Evolutionary conservation across 805 yeast species (phyloP).

Genomic region (Lipomyces chichibuensis): DNA sequence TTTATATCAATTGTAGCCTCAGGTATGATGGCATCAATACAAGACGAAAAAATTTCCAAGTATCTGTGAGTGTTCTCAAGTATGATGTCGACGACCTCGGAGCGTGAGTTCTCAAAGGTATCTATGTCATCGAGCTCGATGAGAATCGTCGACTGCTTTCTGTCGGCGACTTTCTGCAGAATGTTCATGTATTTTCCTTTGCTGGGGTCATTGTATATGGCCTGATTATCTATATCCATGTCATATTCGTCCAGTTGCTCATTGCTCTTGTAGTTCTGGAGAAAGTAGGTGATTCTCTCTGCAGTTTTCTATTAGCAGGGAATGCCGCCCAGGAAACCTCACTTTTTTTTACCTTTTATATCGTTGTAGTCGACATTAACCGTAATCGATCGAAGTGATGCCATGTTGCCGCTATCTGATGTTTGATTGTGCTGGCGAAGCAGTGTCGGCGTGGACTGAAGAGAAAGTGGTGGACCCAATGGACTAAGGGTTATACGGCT

Average conservation of each 20-base stretch:
- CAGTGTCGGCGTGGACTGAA: neutral
- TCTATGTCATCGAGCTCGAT: constrained; percentile 86
- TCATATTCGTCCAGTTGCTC: constrained; percentile 37
- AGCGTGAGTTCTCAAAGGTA: constrained; percentile 56
- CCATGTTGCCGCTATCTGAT: constrained; percentile 44
- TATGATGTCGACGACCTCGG: constrained; percentile 59
- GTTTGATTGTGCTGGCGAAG: neutral
- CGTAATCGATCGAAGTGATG: constrained; percentile 56
- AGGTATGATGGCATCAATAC: constrained; percentile 83
- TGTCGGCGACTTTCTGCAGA: constrained; percentile 79
- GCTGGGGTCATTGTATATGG: constrained; percentile 51
- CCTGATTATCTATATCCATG: constrained; percentile 38
- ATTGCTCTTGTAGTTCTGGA: constrained; percentile 30
- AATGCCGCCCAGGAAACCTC: neutral
- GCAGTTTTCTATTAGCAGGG: neutral
- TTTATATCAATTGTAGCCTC: constrained; percentile 77
- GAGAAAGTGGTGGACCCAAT: neutral
- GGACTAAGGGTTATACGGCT: neutral
- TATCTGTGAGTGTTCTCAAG: constrained; percentile 76
- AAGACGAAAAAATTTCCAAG: constrained; percentile 71
- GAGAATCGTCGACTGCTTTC: constrained; percentile 68
- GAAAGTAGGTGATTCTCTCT: constrained; percentile 33
- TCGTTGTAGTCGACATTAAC: constrained; percentile 69
- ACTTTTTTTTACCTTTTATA: constrained; percentile 45
- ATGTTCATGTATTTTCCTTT: constrained; percentile 66